Evolutionary conservation across 1,139 yeast species (phyloP), one percentile per base, ranked within the genome.

Genomic region (Tardiomyces digboiensis): DNA sequence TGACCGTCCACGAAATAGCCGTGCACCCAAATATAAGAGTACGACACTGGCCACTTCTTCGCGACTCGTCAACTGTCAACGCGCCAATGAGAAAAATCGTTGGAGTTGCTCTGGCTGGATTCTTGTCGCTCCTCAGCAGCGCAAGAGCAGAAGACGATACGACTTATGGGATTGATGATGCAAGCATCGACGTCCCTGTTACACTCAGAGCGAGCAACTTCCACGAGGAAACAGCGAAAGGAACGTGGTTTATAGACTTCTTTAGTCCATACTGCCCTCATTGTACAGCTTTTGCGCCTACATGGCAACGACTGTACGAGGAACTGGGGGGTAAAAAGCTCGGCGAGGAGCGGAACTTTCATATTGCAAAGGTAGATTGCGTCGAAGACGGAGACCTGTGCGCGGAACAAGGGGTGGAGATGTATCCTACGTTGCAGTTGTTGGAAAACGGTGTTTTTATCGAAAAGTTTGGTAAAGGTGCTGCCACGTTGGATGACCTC

Each of bases 211-310:
- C 7, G 16, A n/a, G 18, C 14, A 40, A 45, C 36, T 63, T 60
- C 46, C 39, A 40, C 6, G 23, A 42, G 16, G 46, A 49, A 4
- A 42, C 53, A 7, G 46, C 52, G 38, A 43, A 44, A 14, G 69
- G 67, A 2, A 52, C 55, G 3, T 66, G 68, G 62, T 65, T 68
- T 59, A 56, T 68, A 44, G 67, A 68, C 52, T 66, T 60, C 53
- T 69, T 49, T 50, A 67, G 71, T 13, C 74, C 73, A 1, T 60
- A 61, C 48, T 68, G 73, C 51, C 54, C 53, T 6, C 72, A 68
- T 52, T 68, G 73, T 52, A 48, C 39, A 16, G 52, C 51, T 16
- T 50, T 68, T 39, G 70, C 69, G 2, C 72, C 73, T 1, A 56
- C 54, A 20, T 68, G 71, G 70, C 42, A 50, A 5, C 50, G 48